Percentiles rank a stretch among this genome's conserved stretches.
These are phyloP conservation scores for Groenewaldozyma sp. DNA, from an alignment of 1,139 yeast genomes.

Conservation along the genomic window DNA sequence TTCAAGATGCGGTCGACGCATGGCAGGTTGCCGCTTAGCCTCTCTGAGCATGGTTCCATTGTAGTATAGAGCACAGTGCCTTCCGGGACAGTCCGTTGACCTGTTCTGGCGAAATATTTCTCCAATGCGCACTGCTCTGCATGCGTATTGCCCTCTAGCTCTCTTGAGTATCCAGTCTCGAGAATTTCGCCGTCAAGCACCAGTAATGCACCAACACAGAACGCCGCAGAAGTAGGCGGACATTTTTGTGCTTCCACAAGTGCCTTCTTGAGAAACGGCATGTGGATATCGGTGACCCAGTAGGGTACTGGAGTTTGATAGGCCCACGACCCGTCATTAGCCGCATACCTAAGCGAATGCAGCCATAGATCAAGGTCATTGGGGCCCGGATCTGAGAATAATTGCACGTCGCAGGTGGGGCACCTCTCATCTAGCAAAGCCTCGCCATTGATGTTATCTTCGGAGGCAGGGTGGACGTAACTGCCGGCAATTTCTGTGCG, in stretches of 20 bases:
- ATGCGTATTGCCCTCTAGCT: constrained; percentile 91
- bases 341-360: constrained; percentile 70
- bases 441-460: constrained; percentile 41
- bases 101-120: constrained; percentile 46
- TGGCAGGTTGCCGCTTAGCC: constrained; percentile 85
- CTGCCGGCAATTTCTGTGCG: constrained; percentile 58
- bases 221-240: constrained; percentile 77
- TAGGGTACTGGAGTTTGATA: constrained; percentile 74
- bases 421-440: constrained; percentile 50
- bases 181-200: constrained; percentile 58
- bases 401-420: constrained; percentile 55
- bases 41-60: constrained; percentile 93
- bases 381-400: constrained; percentile 82
- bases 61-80: constrained; percentile 87
- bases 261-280: constrained; percentile 52
- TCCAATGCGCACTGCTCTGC: constrained; percentile 94
- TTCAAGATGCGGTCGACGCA: constrained; percentile 72
- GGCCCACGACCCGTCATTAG: constrained; percentile 55
- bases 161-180: constrained; percentile 81
- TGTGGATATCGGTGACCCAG: constrained; percentile 67
- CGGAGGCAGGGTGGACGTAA: constrained; percentile 40
- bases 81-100: constrained; percentile 44
- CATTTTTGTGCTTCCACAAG: constrained; percentile 71
- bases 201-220: constrained; percentile 86
- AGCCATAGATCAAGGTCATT: constrained; percentile 82